Conservation (phyloP, 179 eudicot genomes). For the Monotropa hypopitys region DNA sequence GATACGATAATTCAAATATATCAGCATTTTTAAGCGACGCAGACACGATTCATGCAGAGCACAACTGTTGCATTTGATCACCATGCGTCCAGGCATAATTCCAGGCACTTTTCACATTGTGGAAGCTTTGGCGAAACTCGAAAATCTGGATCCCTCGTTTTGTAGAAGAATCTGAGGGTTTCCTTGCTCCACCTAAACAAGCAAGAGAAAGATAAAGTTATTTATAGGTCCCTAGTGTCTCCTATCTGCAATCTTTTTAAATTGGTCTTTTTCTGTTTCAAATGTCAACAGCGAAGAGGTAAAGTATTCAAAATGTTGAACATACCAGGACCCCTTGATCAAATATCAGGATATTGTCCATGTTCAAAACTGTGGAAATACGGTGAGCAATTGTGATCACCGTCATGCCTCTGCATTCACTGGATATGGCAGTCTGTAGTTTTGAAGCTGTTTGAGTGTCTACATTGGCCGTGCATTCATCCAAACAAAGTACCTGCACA, state of each 20-base stretch:
- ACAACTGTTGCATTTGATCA: neutral
- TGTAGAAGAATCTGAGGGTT: slow-evolving; percentile 61
- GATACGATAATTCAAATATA: neutral
- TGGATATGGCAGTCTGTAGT: slow-evolving; percentile 58
- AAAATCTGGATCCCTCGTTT: slow-evolving; percentile 46
- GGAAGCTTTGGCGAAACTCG: slow-evolving; percentile 74
- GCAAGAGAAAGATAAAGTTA: too few relatives aligned
- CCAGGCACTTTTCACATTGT: slow-evolving; percentile 27
- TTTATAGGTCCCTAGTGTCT: neutral
- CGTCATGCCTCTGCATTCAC: slow-evolving; percentile 70
- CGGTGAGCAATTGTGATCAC: slow-evolving; percentile 95
- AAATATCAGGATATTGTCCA: slow-evolving; percentile 74
- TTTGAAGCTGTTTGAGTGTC: slow-evolving; percentile 75
- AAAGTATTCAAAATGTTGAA: neutral
- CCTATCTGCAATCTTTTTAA: neutral
- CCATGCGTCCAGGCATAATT: neutral
- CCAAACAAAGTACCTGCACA: slow-evolving; percentile 75
- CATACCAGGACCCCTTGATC: slow-evolving; percentile 86
- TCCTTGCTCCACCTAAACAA: slow-evolving; percentile 67
- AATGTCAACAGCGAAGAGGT: neutral
- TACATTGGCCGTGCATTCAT: slow-evolving; percentile 93
- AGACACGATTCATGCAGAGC: neutral
- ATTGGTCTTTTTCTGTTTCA: neutral
- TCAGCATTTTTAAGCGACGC: neutral
- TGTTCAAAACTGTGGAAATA: slow-evolving; percentile 69